Base-by-base conservation (phyloP, 495 filamentous ascomycete genomes). In the Geopyxis carbonaria region DNA sequence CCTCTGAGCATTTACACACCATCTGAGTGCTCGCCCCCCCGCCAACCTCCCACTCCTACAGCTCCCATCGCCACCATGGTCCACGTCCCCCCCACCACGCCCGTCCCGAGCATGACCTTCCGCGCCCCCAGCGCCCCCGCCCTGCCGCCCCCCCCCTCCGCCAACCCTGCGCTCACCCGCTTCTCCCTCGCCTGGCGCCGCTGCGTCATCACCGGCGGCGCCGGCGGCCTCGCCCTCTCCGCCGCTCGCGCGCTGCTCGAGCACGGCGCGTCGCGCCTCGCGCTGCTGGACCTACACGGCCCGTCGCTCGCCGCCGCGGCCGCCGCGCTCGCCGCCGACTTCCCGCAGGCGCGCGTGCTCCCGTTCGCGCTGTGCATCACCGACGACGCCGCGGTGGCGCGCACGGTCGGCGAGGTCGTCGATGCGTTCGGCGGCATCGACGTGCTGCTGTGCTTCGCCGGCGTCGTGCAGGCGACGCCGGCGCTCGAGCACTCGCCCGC, bases 181-280 rank as follows among this genome's bases (percentile, higher is more conserved):
- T n/a, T n/a, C n/a, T n/a, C n/a, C n/a, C n/a, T n/a, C n/a, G n/a
- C n/a, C n/a, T n/a, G n/a, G n/a, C n/a, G n/a, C n/a, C n/a, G n/a
- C n/a, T n/a, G n/a, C n/a, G n/a, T 35, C 34, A 68, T 83, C 20
- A 80, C 78, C 18, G 78, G 78, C 14, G 76, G 78, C 32, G 66
- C 73, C 22, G 77, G 78, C 1, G 72, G 65, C n/a, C 63, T 84
- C 5, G 78, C 68, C 3, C 64, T 77, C 2, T 59, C 63, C 3
- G 62, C 66, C 7, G 65, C 66, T 2, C 62, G 64, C 3, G 77
- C 76, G 4, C 65, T 84, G 11, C 71, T 82, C n/a, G 78, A 84
- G 51, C 76, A 81, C 46, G 78, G 76, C 8, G 58, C 73, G 1
- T 47, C 62, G 2, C 68, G 68, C 13, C 58, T 80, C 25, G 65